Evolutionary conservation across 257 asterid genomes (phyloP).

Genomic region (Przewalskia tangutica): DNA sequence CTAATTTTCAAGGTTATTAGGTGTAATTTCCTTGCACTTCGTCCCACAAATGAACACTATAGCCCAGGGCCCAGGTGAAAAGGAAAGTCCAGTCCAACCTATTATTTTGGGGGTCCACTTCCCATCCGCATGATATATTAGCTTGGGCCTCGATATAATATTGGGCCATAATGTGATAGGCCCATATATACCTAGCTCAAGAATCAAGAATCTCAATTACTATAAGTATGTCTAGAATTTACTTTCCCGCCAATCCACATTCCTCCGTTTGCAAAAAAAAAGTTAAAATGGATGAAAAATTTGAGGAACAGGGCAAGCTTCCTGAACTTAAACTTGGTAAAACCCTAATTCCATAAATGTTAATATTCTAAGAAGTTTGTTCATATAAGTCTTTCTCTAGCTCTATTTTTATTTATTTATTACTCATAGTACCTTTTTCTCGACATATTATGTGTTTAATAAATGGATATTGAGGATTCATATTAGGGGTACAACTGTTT

Average conservation of each 20-base stretch:
- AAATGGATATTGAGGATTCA: neutral
- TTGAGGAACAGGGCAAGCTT: slow-evolving; percentile 65
- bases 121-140: neutral
- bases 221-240: neutral
- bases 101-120: neutral
- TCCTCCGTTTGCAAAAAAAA: neutral
- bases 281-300: slow-evolving; percentile 38
- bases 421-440: neutral
- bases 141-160: neutral
- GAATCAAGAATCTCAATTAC: neutral
- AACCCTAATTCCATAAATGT: slow-evolving; percentile 15
- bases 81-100: neutral
- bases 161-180: neutral
- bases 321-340: slow-evolving; percentile 85
- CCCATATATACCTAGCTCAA: neutral
- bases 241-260: slow-evolving; percentile 1
- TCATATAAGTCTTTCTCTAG: neutral
- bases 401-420: neutral
- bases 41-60: neutral
- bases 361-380: neutral
- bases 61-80: neutral
- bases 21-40: neutral
- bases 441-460: neutral
- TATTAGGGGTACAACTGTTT: neutral
- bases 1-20: no score